A percentile compares a stretch with the other conserved stretches of the same genome.
phyloP scores from a whole-genome alignment of 805 yeast species.

The Saturnispora besseyi region DNA sequence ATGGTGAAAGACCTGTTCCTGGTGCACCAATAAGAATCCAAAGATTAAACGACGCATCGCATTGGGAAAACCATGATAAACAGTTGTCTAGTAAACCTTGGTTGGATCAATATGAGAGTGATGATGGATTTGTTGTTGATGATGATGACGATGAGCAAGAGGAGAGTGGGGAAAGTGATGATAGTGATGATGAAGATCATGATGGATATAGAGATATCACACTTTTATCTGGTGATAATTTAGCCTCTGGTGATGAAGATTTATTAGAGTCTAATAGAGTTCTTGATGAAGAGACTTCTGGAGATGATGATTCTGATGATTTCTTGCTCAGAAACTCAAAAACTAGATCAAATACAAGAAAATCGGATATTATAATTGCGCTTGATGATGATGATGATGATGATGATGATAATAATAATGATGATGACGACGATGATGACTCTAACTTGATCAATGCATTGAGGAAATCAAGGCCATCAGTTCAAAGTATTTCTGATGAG shows the following conservation, averaged over 20 bases:
- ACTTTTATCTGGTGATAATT: neutral
- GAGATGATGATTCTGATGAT: neutral
- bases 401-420: slow-evolving; percentile 1
- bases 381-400: neutral
- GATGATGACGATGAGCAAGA: slow-evolving; percentile 11
- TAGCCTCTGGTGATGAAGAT: slow-evolving; percentile 12
- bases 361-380: neutral
- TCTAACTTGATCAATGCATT: neutral
- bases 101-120: slow-evolving; percentile 9
- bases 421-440: slow-evolving; percentile 1
- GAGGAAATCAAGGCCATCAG: neutral
- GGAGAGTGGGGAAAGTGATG: neutral
- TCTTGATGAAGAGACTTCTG: neutral
- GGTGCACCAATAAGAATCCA: neutral
- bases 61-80: neutral
- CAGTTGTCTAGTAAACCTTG: neutral
- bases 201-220: neutral
- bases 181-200: neutral
- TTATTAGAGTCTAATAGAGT: neutral
- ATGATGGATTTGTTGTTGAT: slow-evolving; percentile 13
- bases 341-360: neutral
- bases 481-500: neutral
- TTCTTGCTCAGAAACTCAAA: neutral
- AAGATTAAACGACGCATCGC: neutral
- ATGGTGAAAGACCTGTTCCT: slow-evolving; percentile 3